A percentile compares a stretch with the other conserved stretches of the same genome.
phyloP scores from a whole-genome alignment of 352 stramenopile species.

The Pythium myriotylum region DNA sequence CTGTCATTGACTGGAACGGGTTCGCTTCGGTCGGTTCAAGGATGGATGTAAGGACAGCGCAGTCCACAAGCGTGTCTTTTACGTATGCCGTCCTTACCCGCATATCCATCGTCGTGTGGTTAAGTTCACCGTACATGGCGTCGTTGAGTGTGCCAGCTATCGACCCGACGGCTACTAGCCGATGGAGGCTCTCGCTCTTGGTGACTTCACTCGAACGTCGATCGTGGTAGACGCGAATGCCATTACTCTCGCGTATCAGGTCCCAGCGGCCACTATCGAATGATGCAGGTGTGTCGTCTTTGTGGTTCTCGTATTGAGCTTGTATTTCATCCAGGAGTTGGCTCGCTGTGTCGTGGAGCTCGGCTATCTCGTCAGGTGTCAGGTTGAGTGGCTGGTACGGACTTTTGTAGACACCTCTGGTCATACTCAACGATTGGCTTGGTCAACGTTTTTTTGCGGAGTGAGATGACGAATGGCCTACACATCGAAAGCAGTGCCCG shows the following conservation, averaged over 20 bases:
- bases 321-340: constrained; percentile 41
- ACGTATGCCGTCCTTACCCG: constrained; percentile 37
- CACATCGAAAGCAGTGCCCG: too few relatives aligned
- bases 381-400: not conserved
- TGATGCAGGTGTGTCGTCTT: too few relatives aligned
- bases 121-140: constrained; percentile 48
- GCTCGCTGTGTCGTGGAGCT: constrained; percentile 41
- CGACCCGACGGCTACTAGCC: constrained; percentile 26
- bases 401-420: not conserved
- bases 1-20: constrained; percentile 49
- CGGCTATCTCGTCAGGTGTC: not conserved
- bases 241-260: too few relatives aligned
- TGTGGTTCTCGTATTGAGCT: too few relatives aligned
- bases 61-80: too few relatives aligned
- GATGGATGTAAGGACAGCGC: constrained; percentile 35
- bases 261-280: too few relatives aligned
- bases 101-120: constrained; percentile 37
- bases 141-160: constrained; percentile 50
- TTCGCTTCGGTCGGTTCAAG: constrained; percentile 32
- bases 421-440: too few relatives aligned
- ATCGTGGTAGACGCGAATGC: too few relatives aligned
- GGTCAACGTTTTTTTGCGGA: too few relatives aligned
- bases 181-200: not conserved
- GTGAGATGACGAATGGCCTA: too few relatives aligned
- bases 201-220: too few relatives aligned